These are phyloP conservation scores for Coniferiporia sulphurascens DNA, from an alignment of 1,284 basidiomycete species.

Conservation along the genomic window DNA sequence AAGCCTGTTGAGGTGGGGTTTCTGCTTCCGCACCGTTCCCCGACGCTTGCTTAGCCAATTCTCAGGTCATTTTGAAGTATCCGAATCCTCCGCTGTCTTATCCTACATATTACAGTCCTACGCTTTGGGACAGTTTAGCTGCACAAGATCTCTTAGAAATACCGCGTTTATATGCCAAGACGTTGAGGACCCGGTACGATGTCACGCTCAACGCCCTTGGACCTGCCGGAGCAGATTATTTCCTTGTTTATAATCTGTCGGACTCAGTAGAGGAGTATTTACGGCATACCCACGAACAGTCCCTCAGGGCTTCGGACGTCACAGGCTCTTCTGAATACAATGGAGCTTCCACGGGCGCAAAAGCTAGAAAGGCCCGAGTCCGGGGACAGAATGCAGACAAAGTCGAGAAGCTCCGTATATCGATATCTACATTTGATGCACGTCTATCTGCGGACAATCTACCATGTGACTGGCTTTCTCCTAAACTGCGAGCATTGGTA, in stretches of 20 bases:
- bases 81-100: constrained; percentile 44
- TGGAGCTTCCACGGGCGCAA: background rate
- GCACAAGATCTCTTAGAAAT: constrained; percentile 39
- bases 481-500: constrained; percentile 61
- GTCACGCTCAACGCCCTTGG: constrained; percentile 50
- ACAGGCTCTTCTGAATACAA: background rate
- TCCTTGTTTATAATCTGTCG: constrained; percentile 33
- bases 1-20: constrained; percentile 58
- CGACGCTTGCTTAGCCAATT: background rate
- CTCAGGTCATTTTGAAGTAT: constrained; percentile 56
- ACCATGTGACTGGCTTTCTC: constrained; percentile 60
- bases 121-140: constrained; percentile 49
- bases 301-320: background rate
- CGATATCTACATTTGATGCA: background rate
- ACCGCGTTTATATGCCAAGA: constrained; percentile 24
- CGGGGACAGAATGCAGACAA: background rate
- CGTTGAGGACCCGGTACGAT: constrained; percentile 52
- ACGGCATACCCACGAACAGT: background rate
- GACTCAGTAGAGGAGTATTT: background rate
- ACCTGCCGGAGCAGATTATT: constrained; percentile 53
- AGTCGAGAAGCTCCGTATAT: background rate
- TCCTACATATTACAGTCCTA: constrained; percentile 46
- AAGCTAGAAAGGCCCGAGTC: background rate
- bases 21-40: background rate
- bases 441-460: constrained; percentile 25